These are phyloP conservation scores for Amniculicola lignicola DNA, from an alignment of 495 filamentous ascomycete genomes.

Conservation along the genomic window DNA sequence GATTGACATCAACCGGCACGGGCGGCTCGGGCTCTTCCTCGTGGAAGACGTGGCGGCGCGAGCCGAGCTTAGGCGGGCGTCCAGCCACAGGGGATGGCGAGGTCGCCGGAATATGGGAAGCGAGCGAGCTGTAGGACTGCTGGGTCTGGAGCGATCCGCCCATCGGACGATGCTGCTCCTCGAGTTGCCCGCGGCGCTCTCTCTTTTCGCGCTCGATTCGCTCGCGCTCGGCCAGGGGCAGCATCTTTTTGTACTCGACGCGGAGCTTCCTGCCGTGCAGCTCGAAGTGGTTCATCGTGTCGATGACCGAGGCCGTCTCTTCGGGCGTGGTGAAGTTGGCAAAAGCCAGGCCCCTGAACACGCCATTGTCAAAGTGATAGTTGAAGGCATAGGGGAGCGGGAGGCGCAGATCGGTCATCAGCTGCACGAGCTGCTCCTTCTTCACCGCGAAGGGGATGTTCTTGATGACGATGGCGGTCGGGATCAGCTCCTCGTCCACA, in stretches of 20 bases:
- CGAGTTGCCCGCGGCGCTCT: constrained; percentile 90
- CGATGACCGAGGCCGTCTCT: constrained; percentile 87
- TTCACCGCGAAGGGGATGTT: constrained; percentile 98
- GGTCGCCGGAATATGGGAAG: constrained; percentile 64
- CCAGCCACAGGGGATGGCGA: constrained; percentile 71
- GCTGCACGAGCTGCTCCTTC: constrained; percentile 85
- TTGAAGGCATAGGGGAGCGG: constrained; percentile 98
- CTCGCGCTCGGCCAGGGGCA: constrained; percentile 88
- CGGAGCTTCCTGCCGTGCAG: constrained; percentile 89
- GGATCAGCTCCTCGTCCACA: constrained; percentile 81
- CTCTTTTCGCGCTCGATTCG: constrained; percentile 96
- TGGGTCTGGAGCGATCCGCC: constrained; percentile 68
- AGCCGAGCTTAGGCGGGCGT: constrained; percentile 59
- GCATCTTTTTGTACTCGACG: constrained; percentile 99
- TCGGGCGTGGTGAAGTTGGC: constrained; percentile 96
- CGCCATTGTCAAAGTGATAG: constrained; percentile 98
- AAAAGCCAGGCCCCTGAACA: constrained; percentile 93
- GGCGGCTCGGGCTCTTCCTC: constrained; percentile 1
- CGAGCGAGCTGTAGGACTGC: constrained; percentile 77
- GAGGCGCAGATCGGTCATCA: constrained; percentile 89
- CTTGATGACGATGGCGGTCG: constrained; percentile 98
- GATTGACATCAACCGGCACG: constrained; percentile 59
- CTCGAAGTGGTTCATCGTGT: constrained; percentile 89
- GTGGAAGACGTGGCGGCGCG: constrained; percentile 26
- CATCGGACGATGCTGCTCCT: constrained; percentile 89